Evolutionary conservation across 2,329 filamentous ascomycete species (phyloP).

Genomic region (Verticillium nubilum): DNA sequence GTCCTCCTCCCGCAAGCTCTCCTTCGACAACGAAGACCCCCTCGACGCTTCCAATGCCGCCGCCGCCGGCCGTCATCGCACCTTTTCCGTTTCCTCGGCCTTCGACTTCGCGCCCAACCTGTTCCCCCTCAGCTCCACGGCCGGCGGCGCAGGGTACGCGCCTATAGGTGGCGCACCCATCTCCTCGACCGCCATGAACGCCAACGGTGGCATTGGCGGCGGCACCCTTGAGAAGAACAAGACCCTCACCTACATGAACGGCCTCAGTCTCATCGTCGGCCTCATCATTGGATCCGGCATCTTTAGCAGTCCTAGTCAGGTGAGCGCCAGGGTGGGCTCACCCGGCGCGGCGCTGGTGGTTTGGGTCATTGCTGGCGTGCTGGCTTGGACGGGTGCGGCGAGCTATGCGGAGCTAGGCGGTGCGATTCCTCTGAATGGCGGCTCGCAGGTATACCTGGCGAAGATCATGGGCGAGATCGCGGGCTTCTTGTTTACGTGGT

Average conservation of each 20-base stretch:
- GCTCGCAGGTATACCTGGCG: constrained; percentile 85
- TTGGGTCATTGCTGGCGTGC: constrained; percentile 83
- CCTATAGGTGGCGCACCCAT: constrained; percentile 78
- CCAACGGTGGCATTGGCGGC: constrained; percentile 51
- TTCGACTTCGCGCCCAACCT: constrained; percentile 95
- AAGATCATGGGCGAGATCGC: constrained; percentile 94
- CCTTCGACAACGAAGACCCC: constrained; percentile 81
- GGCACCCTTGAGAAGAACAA: constrained; percentile 92
- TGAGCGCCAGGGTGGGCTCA: constrained; percentile 86
- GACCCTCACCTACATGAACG: constrained; percentile 90
- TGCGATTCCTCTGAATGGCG: constrained; percentile 92
- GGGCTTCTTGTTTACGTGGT: constrained; percentile 96
- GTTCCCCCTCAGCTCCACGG: constrained; percentile 83
- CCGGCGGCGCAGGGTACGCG: constrained; percentile 70
- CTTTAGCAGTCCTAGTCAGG: constrained; percentile 89
- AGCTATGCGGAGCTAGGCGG: constrained; percentile 95
- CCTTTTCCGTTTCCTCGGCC: constrained; percentile 85
- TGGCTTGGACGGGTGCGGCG: constrained; percentile 93
- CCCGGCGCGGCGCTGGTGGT: constrained; percentile 86
- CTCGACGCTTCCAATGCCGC: constrained; percentile 58
- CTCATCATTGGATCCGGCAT: constrained; percentile 95
- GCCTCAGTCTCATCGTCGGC: constrained; percentile 83
- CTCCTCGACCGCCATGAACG: constrained; percentile 26
- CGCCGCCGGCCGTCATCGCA: constrained; percentile 47
- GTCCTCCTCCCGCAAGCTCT: constrained; percentile 87